Percentiles rank a stretch among this genome's conserved stretches.
Conservation (phyloP, 768 basidiomycete genomes). For the Atractiella rhizophila region DNA sequence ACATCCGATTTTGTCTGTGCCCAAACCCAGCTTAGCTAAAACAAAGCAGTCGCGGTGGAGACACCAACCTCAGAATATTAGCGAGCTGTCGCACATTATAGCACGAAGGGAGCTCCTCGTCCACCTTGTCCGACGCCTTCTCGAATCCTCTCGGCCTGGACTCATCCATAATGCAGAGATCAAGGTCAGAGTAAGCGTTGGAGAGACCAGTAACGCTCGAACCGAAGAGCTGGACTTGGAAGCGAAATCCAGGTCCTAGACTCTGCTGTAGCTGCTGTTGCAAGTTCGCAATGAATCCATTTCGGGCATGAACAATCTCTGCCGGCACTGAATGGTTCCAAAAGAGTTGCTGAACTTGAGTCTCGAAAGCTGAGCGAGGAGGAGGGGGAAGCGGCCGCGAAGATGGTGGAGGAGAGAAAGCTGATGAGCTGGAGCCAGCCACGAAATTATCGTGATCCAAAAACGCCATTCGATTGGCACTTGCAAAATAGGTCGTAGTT, state of each 20-base stretch:
- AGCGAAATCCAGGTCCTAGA: conserved; percentile 3
- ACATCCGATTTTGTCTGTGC: conserved; percentile 16
- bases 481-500: too few relatives aligned
- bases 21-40: conserved; percentile 18
- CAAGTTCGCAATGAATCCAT: too few relatives aligned
- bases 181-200: conserved; percentile 13
- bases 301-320: too few relatives aligned
- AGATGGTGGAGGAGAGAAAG: too few relatives aligned
- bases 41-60: conserved; percentile 8
- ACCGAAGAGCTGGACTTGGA: conserved; percentile 12
- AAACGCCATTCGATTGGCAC: too few relatives aligned
- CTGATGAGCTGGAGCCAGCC: too few relatives aligned
- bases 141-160: conserved; percentile 14
- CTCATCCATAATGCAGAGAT: conserved; percentile 16
- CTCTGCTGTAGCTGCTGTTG: too few relatives aligned
- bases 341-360: too few relatives aligned
- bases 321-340: too few relatives aligned
- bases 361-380: too few relatives aligned
- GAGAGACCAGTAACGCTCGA: conserved; percentile 13
- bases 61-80: not conserved
- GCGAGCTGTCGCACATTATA: conserved; percentile 1
- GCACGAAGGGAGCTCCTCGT: not conserved
- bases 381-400: too few relatives aligned
- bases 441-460: too few relatives aligned
- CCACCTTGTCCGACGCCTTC: conserved; percentile 3